Conservation (phyloP, 2,329 filamentous ascomycete genomes). For the Aureobasidium sp. region DNA sequence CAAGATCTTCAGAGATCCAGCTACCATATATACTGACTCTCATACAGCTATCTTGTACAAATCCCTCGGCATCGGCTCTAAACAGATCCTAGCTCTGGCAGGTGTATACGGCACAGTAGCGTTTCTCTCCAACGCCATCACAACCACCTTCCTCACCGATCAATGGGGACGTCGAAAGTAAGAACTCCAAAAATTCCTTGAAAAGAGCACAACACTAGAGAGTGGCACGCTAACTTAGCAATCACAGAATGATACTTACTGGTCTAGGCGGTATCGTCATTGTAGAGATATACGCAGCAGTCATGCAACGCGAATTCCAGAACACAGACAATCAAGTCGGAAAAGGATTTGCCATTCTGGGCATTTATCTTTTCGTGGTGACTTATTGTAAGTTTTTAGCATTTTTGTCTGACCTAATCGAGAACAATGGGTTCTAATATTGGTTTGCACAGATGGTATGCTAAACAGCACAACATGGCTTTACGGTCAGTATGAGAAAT, state of each 20-base stretch:
- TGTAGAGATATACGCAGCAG: conserved; percentile 49
- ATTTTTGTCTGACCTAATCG: neutral
- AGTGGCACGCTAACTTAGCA: neutral
- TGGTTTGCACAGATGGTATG: conserved; percentile 33
- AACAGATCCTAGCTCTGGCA: conserved; percentile 45
- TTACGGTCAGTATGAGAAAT: conserved; percentile 30
- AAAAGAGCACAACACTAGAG: neutral
- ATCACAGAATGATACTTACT: conserved; percentile 41
- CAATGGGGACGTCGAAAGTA: conserved; percentile 49
- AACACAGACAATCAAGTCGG: conserved; percentile 46
- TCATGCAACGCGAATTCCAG: conserved; percentile 51
- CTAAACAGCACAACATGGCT: conserved; percentile 48
- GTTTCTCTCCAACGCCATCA: conserved; percentile 42
- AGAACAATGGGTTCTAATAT: too few species aligned
- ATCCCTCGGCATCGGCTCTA: conserved; percentile 42
- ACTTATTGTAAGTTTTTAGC: conserved; percentile 38
- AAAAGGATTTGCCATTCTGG: conserved; percentile 51
- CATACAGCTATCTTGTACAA: conserved; percentile 43
- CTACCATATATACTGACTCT: neutral
- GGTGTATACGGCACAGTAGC: conserved; percentile 47
- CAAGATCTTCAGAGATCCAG: neutral
- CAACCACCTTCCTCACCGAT: conserved; percentile 45
- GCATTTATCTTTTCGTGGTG: conserved; percentile 51
- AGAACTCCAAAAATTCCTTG: too few species aligned
- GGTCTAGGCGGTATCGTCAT: conserved; percentile 44